A percentile compares a stretch with the other conserved stretches of the same genome.
phyloP scores from a whole-genome alignment of 768 basidiomycete species.

The Epithele typhae region DNA sequence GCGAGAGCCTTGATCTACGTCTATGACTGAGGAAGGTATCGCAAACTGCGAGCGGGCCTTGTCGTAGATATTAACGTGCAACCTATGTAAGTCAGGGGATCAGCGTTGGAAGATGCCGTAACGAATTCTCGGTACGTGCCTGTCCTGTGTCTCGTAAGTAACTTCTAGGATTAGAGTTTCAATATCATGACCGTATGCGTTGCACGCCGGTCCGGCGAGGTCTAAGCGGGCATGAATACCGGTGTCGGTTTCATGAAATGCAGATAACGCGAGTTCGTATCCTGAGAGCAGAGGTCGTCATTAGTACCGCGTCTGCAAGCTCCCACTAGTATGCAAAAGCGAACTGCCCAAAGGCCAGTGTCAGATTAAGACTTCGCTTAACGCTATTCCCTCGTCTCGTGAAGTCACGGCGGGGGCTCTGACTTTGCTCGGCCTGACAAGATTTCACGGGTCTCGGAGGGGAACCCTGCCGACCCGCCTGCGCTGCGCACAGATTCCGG shows the following conservation, averaged over 20 bases:
- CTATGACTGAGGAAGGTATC: conserved; percentile 51
- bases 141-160: conserved; percentile 51
- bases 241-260: conserved; percentile 36
- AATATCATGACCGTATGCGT: conserved; percentile 62
- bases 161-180: conserved; percentile 56
- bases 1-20: conserved; percentile 28
- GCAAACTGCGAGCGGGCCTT: conserved; percentile 58
- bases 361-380: too few relatives aligned
- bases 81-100: too few relatives aligned
- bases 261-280: conserved; percentile 47
- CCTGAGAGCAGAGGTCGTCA: conserved; percentile 31
- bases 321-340: too few relatives aligned
- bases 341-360: too few relatives aligned
- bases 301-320: too few relatives aligned
- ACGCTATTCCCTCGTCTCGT: too few relatives aligned
- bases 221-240: conserved; percentile 55
- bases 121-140: conserved; percentile 34
- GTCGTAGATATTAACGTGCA: conserved; percentile 68
- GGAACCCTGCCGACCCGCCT: too few relatives aligned
- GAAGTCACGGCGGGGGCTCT: too few relatives aligned
- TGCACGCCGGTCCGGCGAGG: conserved; percentile 54
- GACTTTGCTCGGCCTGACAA: too few relatives aligned
- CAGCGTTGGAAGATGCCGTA: conserved; percentile 34
- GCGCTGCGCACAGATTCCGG: background rate
- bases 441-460: too few relatives aligned